These are phyloP conservation scores for Yamadazyma diospyri DNA, from an alignment of 1,139 yeast genomes.

Conservation along the genomic window DNA sequence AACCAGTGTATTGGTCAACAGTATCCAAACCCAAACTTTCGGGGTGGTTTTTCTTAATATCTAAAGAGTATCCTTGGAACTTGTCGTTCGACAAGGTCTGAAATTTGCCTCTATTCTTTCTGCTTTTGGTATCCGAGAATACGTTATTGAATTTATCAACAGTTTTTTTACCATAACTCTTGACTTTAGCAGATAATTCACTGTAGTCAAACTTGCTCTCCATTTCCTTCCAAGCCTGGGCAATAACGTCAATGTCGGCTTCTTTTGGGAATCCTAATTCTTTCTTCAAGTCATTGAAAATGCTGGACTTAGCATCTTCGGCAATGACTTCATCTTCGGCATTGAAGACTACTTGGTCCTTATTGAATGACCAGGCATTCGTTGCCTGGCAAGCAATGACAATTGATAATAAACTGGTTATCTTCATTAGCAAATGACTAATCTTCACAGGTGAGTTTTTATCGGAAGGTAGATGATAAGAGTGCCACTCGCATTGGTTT, in stretches of 20 bases:
- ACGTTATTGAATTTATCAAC: constrained; percentile 11
- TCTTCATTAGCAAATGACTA: no score
- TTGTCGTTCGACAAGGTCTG: constrained; percentile 22
- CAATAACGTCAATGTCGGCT: constrained; percentile 8
- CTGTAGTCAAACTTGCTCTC: constrained; percentile 16
- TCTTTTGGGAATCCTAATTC: constrained; percentile 8
- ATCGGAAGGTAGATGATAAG: no score
- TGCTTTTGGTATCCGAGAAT: constrained; percentile 1
- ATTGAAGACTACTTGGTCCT: constrained; percentile 6
- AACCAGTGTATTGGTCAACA: constrained; percentile 64
- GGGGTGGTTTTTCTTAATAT: constrained; percentile 42
- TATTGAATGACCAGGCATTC: constrained; percentile 7
- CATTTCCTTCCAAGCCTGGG: constrained; percentile 26
- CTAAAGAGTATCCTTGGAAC: constrained; percentile 34
- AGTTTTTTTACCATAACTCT: constrained; percentile 16
- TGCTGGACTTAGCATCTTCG: background rate
- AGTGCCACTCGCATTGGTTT: background rate
- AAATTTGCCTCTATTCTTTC: constrained; percentile 12
- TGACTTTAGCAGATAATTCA: constrained; percentile 18
- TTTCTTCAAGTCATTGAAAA: constrained; percentile 6
- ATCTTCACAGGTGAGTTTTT: no score
- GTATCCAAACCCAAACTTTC: constrained; percentile 48
- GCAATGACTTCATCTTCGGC: constrained; percentile 3
- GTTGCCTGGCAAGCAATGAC: constrained; percentile 5
- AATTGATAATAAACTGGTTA: constrained; percentile 7